Conservation (phyloP, 805 yeast species). For the Cyberlindnera japonica region DNA sequence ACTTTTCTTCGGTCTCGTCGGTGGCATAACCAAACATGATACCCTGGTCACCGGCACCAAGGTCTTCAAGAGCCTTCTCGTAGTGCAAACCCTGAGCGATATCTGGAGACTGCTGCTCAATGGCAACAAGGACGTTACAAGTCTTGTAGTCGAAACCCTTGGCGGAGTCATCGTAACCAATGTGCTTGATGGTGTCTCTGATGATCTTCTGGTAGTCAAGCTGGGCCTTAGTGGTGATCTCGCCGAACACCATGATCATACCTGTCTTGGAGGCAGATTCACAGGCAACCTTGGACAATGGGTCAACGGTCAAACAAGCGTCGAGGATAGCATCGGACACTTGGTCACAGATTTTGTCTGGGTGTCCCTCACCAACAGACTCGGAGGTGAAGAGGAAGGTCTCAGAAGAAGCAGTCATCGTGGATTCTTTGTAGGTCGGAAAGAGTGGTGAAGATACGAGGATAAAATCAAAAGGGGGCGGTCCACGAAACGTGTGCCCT, state of each 20-base stretch:
- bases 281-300: conserved; percentile 97
- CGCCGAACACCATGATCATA: conserved; percentile 99
- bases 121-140: conserved; percentile 97
- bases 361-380: conserved; percentile 94
- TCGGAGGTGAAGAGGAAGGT: conserved; percentile 75
- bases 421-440: conserved; percentile 4
- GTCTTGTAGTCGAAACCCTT: conserved; percentile 99
- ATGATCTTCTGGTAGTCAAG: conserved; percentile 96
- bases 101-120: conserved; percentile 99
- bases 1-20: conserved; percentile 96
- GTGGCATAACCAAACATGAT: conserved; percentile 99
- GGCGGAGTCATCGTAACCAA: conserved; percentile 93
- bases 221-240: conserved; percentile 94
- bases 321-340: conserved; percentile 97
- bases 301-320: conserved; percentile 94
- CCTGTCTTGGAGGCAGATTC: conserved; percentile 99
- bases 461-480: neutral
- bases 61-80: conserved; percentile 91
- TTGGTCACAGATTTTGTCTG: conserved; percentile 97
- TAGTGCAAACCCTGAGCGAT: conserved; percentile 99
- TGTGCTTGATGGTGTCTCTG: conserved; percentile 97
- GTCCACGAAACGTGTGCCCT: conserved; percentile 1
- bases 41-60: conserved; percentile 99
- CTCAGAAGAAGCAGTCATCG: conserved; percentile 29
- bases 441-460: neutral